Base-by-base conservation (phyloP, 768 basidiomycete genomes). In the Pseudohyphozyma bogoriensis region DNA sequence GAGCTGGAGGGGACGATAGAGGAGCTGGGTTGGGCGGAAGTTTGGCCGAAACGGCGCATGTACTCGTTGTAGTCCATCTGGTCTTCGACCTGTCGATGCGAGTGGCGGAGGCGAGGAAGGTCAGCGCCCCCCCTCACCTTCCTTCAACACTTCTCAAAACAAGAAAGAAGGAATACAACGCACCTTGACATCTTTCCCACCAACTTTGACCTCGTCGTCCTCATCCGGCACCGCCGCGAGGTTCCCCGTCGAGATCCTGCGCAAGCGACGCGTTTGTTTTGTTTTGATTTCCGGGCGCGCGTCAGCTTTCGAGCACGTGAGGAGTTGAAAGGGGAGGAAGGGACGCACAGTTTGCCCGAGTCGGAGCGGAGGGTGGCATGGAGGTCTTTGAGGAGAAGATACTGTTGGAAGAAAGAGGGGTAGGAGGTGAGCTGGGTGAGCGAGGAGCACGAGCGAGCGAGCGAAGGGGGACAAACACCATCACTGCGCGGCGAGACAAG, bases 401-500 rank as follows among this genome's bases (percentile, higher is more conserved):
- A 45, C 65, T 66, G 45, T 15, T 1, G 4, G 9, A 7, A n/a
- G 26, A 22, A 0, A 15, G 8, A 26, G 11, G 18, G 33, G n/a
- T 12, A 4, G 28, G n/a, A 10, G 7, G 2, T 22, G 46, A 47
- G 50, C 13, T 35, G 9, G 18, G 50, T 20, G 1, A 45, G 44
- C 44, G n/a, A 4, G 11, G 6, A 2, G 45, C 7, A 37, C n/a
- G 22, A 47, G 33, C 22, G 26, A 15, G n/a, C n/a, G n/a, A 18
- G 22, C 15, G 26, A 31, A 28, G 31, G 51, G n/a, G 8, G 9
- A 40, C 60, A 16, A 32, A 62, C 60, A 6, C 64, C 60, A 26
- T 62, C 60, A 16, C 64, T 62, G 60, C 39, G 6, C 16, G 36
- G 31, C n/a, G n/a, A n/a, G n/a, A n/a, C n/a, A n/a, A n/a, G n/a